Conservation (phyloP, 2,329 filamentous ascomycete species). For the Sphaceloma murrayae region DNA sequence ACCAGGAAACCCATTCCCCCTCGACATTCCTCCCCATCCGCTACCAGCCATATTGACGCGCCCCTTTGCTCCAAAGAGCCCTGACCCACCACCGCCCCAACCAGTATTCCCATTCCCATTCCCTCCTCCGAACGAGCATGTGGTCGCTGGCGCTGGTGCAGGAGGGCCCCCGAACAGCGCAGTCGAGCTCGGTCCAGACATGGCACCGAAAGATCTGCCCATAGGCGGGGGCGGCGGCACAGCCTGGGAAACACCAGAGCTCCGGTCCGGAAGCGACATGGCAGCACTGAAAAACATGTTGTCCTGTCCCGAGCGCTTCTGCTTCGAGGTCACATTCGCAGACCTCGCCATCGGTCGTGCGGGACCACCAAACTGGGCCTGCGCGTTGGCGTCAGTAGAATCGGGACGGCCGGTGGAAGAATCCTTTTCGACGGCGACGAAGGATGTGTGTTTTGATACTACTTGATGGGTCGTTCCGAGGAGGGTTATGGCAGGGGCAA, state of each 20-base stretch:
- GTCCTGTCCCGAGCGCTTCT: too few relatives aligned
- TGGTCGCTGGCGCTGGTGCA: neutral
- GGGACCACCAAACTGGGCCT: too few relatives aligned
- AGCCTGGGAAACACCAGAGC: too few relatives aligned
- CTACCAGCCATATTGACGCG: too few relatives aligned
- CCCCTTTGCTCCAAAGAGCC: neutral
- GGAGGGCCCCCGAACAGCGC: neutral
- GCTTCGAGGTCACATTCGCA: too few relatives aligned
- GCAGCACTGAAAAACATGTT: too few relatives aligned
- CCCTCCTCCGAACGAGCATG: neutral
- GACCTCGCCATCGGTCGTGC: too few relatives aligned
- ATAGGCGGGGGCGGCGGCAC: neutral
- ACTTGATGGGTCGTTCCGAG: slow-evolving; percentile 59
- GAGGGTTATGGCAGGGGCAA: slow-evolving; percentile 54
- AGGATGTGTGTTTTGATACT: slow-evolving; percentile 61
- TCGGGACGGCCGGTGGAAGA: neutral
- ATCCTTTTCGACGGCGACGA: slow-evolving; percentile 53
- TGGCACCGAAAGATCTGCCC: neutral
- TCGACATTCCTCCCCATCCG: too few relatives aligned
- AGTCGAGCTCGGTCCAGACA: neutral
- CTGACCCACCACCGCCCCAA: neutral
- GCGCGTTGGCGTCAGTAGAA: too few relatives aligned
- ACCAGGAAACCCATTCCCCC: too few relatives aligned
- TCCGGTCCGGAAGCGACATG: too few relatives aligned
- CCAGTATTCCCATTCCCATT: neutral